phyloP scores from a whole-genome alignment of 192 early-diverging fungal species.

The Allomyces macrogynus region DNA sequence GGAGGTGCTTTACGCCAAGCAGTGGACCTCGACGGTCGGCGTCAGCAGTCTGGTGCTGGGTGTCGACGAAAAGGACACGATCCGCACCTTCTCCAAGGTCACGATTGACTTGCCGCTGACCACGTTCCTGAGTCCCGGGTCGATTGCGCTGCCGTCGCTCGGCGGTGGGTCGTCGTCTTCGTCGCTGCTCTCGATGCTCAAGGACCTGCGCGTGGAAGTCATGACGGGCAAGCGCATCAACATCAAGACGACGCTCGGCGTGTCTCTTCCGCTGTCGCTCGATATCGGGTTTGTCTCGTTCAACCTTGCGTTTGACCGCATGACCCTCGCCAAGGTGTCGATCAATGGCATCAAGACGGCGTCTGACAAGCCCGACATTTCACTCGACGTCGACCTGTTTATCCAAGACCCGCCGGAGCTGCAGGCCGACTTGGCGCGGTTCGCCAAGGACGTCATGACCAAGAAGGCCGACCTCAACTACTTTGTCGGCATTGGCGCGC shows the following conservation, averaged over 20 bases:
- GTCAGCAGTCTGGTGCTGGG: neutral
- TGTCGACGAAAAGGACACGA: neutral
- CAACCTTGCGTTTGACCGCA: neutral
- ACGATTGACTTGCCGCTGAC: neutral
- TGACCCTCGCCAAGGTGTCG: neutral
- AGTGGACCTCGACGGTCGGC: neutral
- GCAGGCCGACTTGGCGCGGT: neutral
- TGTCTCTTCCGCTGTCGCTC: neutral
- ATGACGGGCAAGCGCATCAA: neutral
- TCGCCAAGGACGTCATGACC: neutral
- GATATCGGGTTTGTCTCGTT: neutral
- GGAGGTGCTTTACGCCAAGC: neutral
- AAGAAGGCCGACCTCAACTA: neutral
- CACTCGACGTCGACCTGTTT: neutral
- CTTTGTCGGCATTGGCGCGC: neutral
- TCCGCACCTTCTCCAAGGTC: neutral
- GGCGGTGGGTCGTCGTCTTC: neutral
- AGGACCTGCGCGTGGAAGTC: neutral
- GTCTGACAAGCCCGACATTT: neutral
- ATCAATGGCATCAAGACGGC: slow-evolving; percentile 1
- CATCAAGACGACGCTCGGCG: neutral
- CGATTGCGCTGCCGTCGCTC: neutral
- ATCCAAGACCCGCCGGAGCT: neutral
- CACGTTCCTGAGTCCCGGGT: neutral
- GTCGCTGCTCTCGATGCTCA: neutral